These are phyloP conservation scores for Herpotrichia juniperi DNA, from an alignment of 2,329 filamentous ascomycete genomes.

Conservation along the genomic window DNA sequence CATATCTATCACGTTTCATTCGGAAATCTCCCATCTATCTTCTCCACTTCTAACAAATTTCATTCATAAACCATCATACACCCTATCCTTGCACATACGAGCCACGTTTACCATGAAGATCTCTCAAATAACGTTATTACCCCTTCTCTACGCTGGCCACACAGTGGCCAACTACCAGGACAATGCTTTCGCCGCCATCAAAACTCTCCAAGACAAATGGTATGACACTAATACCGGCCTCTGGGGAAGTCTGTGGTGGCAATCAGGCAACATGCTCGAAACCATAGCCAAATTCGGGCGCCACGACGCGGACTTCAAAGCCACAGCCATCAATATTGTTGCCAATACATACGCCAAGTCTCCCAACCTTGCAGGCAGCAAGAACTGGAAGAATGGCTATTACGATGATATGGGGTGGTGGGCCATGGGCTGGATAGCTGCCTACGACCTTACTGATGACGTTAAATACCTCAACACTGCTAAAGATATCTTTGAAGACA, in stretches of 20 bases:
- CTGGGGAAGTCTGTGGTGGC: conserved; percentile 44
- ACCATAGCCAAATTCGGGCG: conserved; percentile 39
- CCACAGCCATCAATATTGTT: conserved; percentile 34
- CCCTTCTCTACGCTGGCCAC: conserved; percentile 18
- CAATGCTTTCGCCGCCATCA: conserved; percentile 34
- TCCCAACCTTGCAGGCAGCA: conserved; percentile 28
- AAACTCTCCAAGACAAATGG: conserved; percentile 37
- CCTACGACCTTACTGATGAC: conserved; percentile 62
- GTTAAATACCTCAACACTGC: conserved; percentile 61
- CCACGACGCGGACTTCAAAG: conserved; percentile 33
- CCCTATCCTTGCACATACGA: neutral
- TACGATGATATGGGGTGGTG: conserved; percentile 71
- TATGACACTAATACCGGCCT: conserved; percentile 40
- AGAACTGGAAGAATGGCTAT: conserved; percentile 57
- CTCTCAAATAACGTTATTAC: conserved; percentile 12
- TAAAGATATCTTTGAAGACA: conserved; percentile 62
- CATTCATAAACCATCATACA: no score
- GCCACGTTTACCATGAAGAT: conserved; percentile 25
- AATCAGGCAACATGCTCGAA: conserved; percentile 45
- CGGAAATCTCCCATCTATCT: neutral
- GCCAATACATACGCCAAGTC: conserved; percentile 43
- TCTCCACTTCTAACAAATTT: no score
- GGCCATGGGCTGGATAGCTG: conserved; percentile 64
- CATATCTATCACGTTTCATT: neutral
- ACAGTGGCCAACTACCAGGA: conserved; percentile 30